Base-by-base conservation (phyloP, 352 stramenopile species). In the Phytophthora melonis region DNA sequence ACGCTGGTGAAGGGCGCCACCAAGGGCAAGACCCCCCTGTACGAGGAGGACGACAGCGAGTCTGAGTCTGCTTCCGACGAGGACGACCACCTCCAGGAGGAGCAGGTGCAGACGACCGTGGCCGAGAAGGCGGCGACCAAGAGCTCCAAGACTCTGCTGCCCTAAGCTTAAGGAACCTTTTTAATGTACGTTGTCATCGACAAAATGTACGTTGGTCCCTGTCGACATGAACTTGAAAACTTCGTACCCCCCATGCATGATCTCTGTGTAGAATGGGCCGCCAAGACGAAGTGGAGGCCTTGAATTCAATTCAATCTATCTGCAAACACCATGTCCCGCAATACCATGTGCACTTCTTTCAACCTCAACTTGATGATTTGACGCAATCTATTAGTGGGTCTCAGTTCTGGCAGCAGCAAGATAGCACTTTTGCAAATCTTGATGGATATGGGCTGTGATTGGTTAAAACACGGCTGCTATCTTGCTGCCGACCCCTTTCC, bases 141-240 rank as follows among this genome's bases (percentile, higher is more conserved):
- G 61, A 68, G 61, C 61, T 55, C 49, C 61, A 75, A 75, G 68
- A 67, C 56, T 21, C 36, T 56, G 39, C 43, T 70, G 2, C 47
- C 6, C 45, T 75, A 75, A 75, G 64, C 19, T 58, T 60, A 68
- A 68, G 57, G 43, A 53, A 53, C 36, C 36, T 67, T 63, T 63
- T 58, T 68, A 74, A 67, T 72, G 68, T 75, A 71, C 68, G 55
- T 71, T 75, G 58, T 58, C 18, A 34, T 59, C 25, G 68, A 72
- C 63, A 60, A 54, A 74, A 74, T 70, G 67, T 74, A 74, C 67
- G 61, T 70, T 57, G 53, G 61, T 58, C 34, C 67, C 32, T 60
- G n/a, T 57, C 14, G 30, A 43, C 39, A 53, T 58, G 36, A 68
- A 63, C 25, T 66, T 7, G 49, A 25, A 63, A 54, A 64, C 60